These are phyloP conservation scores for Colletotrichum musae DNA, from an alignment of 2,329 filamentous ascomycete genomes.

Conservation along the genomic window DNA sequence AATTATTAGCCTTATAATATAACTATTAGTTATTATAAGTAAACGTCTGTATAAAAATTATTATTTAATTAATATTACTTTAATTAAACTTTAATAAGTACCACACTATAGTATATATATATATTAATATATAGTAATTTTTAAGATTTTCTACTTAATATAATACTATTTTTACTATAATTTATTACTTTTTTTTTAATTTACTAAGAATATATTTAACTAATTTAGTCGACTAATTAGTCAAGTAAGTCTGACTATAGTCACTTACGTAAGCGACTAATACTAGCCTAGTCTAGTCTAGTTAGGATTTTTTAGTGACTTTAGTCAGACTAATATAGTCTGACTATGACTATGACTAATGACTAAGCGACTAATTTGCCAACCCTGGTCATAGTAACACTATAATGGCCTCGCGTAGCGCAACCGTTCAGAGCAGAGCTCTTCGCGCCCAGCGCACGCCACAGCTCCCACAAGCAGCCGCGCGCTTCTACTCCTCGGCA, in stretches of 20 bases:
- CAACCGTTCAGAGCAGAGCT: slow-evolving; percentile 21
- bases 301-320: neutral
- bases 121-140: no score
- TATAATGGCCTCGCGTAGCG: slow-evolving; percentile 31
- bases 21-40: no score
- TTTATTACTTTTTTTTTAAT: no score
- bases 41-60: no score
- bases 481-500: slow-evolving; percentile 28
- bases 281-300: neutral
- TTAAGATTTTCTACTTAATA: no score
- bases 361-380: neutral
- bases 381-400: neutral
- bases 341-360: slow-evolving; percentile 1
- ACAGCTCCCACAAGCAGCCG: neutral
- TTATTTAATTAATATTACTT: no score
- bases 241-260: neutral
- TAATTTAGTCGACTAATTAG: neutral
- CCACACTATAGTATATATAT: no score
- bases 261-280: neutral
- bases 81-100: no score
- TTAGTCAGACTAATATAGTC: neutral
- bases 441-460: slow-evolving; percentile 23
- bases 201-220: no score
- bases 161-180: no score
- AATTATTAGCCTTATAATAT: no score